These are phyloP conservation scores for Aspergillus asperescens DNA, from an alignment of 495 filamentous ascomycete species.

Conservation along the genomic window DNA sequence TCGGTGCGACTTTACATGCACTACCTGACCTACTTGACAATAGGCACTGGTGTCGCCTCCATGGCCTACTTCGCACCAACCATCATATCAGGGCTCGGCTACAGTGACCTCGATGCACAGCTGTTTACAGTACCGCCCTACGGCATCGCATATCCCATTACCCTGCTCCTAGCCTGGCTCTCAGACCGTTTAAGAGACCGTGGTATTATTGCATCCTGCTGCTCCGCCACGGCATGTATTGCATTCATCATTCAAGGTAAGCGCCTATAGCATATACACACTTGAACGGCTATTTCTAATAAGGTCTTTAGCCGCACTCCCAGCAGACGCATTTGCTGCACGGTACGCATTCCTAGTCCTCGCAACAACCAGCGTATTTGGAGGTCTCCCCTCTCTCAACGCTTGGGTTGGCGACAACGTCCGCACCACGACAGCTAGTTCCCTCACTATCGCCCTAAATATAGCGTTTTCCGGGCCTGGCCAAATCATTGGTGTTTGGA, in stretches of 20 bases:
- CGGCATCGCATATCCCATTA: conserved; percentile 60
- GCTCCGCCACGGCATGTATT: not conserved
- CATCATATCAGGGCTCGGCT: conserved; percentile 62
- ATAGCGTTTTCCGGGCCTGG: conserved; percentile 59
- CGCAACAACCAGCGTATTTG: conserved; percentile 52
- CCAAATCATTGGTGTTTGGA: conserved; percentile 69
- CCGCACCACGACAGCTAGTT: conserved; percentile 54
- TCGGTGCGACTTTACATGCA: conserved; percentile 36
- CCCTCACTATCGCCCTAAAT: conserved; percentile 63
- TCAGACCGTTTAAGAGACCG: conserved; percentile 56
- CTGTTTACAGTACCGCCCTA: conserved; percentile 74
- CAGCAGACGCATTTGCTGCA: conserved; percentile 37
- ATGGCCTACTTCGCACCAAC: conserved; percentile 56
- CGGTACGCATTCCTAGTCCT: conserved; percentile 68
- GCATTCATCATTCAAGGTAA: conserved; percentile 24
- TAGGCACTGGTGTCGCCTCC: conserved; percentile 25
- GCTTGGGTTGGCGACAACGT: conserved; percentile 67
- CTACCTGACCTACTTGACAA: conserved; percentile 56
- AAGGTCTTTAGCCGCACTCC: conserved; percentile 30
- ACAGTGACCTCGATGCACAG: conserved; percentile 55
- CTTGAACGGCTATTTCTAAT: no score
- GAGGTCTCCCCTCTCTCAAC: conserved; percentile 57
- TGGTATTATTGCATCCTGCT: not conserved
- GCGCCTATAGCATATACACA: no score
- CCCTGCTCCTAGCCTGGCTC: conserved; percentile 55